Evolutionary conservation across 768 basidiomycete genomes (phyloP), one percentile per base, ranked within the genome.

Genomic region (Ramaria sp.): DNA sequence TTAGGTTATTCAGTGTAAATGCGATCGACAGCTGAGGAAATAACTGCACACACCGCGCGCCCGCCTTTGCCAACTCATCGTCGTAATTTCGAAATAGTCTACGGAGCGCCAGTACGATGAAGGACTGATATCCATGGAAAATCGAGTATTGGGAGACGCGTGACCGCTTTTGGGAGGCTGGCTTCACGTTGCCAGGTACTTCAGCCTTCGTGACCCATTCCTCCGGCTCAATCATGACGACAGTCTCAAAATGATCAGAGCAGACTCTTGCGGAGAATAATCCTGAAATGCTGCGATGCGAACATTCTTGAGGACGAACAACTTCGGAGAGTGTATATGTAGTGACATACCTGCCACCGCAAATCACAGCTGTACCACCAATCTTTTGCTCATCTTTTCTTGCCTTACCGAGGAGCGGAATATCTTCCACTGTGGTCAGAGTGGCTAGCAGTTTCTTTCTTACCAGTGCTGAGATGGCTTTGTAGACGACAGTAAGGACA

Each of bases 31-130:
- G 25, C 10, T 4, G 22, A 47, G 25, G 22, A 28, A 27, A 41
- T 1, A 13, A 10, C 4, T 6, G 16, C 25, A 55, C 60, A 25
- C 45, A 64, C 63, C 39, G 18, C 5, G 59, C 59, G 7, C 51
- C 58, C 4, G 56, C 53, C n/a, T 41, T 44, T 28, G 32, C 48
- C 15, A 56, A 56, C 32, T 57, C 52, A 22, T 44, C 48, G 9
- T 61, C 62, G 38, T 63, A 58, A 12, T 56, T 48, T 0, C 62
- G 54, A 48, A 63, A 66, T 24, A 63, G 44, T 12, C 50, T 48
- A 2, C 48, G 34, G 16, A 61, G 49, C 18, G 57, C 59, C 4
- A 18, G 24, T 27, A 53, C 43, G 15, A 39, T 39, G 42, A 42
- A 41, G 27, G 28, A 20, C 50, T 56, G 55, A 34, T 59, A 49